A percentile compares a stretch with the other conserved stretches of the same genome.
phyloP scores from a whole-genome alignment of 805 yeast genomes.

The Yarrowia deformans region DNA sequence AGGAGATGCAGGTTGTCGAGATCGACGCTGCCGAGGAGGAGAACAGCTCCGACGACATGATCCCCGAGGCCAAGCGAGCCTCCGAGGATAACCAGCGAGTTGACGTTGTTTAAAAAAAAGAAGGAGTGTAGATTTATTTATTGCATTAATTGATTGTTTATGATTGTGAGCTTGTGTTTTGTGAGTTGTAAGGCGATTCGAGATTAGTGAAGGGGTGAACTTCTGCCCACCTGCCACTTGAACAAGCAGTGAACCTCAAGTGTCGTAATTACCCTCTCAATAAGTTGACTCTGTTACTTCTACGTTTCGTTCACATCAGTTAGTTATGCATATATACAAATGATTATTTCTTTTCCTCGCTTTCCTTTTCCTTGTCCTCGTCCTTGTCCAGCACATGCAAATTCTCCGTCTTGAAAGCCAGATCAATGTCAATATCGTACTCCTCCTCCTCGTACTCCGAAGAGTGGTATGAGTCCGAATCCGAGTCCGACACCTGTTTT shows the following conservation, averaged over 20 bases:
- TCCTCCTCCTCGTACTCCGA: slow-evolving; percentile 38
- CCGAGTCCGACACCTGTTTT: slow-evolving; percentile 31
- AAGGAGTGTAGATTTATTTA: slow-evolving; percentile 20
- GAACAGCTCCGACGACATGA: slow-evolving; percentile 31
- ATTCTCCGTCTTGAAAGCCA: slow-evolving; percentile 32
- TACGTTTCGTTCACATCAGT: neutral
- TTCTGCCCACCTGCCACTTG: no score
- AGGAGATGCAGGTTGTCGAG: slow-evolving; percentile 35
- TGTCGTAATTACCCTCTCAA: no score
- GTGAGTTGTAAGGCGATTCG: no score
- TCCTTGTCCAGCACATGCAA: slow-evolving; percentile 37
- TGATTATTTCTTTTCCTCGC: neutral
- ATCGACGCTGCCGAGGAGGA: slow-evolving; percentile 28
- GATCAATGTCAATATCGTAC: slow-evolving; percentile 41
- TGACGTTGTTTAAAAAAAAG: neutral
- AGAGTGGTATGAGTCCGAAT: slow-evolving; percentile 46
- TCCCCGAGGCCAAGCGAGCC: slow-evolving; percentile 28
- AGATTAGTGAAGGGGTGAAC: no score
- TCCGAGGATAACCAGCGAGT: slow-evolving; percentile 11
- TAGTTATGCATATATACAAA: slow-evolving; percentile 35
- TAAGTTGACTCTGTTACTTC: no score
- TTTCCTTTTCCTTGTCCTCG: neutral
- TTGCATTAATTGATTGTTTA: slow-evolving; percentile 26
- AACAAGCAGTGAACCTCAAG: no score
- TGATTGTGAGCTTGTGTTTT: neutral